Conservation (phyloP, 225 moss, liverwort and hornwort species). For the Neckera pumila region DNA sequence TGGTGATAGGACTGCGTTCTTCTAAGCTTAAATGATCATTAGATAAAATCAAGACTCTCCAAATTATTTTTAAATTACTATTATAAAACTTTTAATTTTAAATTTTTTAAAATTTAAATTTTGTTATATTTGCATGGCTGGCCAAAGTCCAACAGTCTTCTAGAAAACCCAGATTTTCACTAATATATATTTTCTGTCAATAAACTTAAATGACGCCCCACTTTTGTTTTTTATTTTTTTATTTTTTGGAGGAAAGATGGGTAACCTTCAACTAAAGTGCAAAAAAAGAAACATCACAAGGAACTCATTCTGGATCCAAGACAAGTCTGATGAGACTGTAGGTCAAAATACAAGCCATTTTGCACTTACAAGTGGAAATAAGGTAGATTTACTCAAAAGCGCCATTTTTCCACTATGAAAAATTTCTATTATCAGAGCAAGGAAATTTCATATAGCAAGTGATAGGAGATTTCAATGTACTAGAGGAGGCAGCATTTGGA, state of each 20-base stretch:
- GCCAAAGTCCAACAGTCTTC: too few relatives aligned
- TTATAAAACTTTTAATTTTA: too few relatives aligned
- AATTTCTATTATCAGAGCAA: background rate
- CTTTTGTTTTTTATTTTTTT: background rate
- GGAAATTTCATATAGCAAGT: too few relatives aligned
- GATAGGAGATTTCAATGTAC: too few relatives aligned
- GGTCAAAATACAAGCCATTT: background rate
- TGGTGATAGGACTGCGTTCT: rapidly evolving
- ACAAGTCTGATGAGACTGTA: background rate
- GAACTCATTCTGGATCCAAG: rapidly evolving
- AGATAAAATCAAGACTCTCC: too few relatives aligned
- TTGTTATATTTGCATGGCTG: too few relatives aligned
- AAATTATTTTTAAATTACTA: too few relatives aligned
- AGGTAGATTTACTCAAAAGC: rapidly evolving
- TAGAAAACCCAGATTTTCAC: too few relatives aligned
- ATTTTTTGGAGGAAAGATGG: background rate
- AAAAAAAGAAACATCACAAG: background rate
- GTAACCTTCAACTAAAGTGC: background rate
- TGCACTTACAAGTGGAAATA: background rate
- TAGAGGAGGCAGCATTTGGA: too few relatives aligned
- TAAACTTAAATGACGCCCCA: background rate
- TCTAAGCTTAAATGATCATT: background rate
- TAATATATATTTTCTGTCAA: background rate
- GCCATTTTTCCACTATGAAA: rapidly evolving
- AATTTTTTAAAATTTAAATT: too few relatives aligned